phyloP scores from a whole-genome alignment of 148 eudicot species.

The Fallopia convolvulus region DNA sequence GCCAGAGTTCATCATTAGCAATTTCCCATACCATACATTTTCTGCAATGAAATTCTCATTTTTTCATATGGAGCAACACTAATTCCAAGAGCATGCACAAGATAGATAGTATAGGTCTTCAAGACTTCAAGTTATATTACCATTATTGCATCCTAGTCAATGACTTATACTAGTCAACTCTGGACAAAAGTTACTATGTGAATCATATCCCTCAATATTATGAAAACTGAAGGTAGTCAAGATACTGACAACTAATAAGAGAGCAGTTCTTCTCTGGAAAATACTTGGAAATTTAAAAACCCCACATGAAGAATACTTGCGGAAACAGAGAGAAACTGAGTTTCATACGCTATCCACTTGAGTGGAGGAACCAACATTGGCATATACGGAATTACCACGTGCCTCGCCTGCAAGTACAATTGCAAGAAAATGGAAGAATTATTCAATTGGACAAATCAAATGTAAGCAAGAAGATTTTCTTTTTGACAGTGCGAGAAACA shows the following conservation, averaged over 20 bases:
- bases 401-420: constrained; percentile 56
- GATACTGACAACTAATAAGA: not conserved
- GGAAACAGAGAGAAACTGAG: constrained; percentile 2
- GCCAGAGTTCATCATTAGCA: not conserved
- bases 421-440: constrained; percentile 12
- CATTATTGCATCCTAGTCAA: not conserved
- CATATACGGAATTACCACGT: constrained; percentile 96
- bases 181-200: not conserved
- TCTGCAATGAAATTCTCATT: not conserved
- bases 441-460: too few species aligned
- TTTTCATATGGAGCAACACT: constrained; percentile 1
- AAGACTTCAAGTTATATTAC: not conserved
- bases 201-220: not conserved
- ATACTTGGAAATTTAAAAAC: not conserved
- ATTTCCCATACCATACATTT: not conserved
- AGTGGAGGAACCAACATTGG: constrained; percentile 89
- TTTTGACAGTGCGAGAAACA: too few species aligned
- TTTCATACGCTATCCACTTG: constrained; percentile 73
- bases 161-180: not conserved
- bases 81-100: not conserved
- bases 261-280: not conserved
- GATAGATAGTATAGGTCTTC: not conserved
- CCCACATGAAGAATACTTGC: not conserved
- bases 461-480: too few species aligned
- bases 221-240: not conserved